phyloP scores from a whole-genome alignment of 2,329 filamentous ascomycete genomes.

The Arthrobotrys entomopaga region DNA sequence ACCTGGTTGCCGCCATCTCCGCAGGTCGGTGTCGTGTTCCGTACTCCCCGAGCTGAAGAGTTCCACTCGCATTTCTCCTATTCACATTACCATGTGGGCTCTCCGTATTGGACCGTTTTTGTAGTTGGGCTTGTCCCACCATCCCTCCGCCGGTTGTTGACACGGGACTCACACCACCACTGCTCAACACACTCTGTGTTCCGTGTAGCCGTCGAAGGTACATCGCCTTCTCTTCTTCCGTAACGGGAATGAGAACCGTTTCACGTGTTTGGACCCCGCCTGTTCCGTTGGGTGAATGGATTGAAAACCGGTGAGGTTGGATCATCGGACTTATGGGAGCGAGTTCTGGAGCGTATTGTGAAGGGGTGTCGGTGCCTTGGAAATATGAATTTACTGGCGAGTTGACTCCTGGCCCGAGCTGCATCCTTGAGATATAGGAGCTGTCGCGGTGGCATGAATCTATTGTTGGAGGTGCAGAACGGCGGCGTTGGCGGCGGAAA shows the following conservation, averaged over 20 bases:
- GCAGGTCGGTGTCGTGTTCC: constrained; percentile 32
- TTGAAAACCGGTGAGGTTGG: constrained; percentile 20
- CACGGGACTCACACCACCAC: constrained; percentile 28
- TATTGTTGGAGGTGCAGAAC: not conserved
- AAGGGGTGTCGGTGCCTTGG: constrained; percentile 14
- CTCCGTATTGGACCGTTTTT: constrained; percentile 9
- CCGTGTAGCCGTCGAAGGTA: constrained; percentile 36
- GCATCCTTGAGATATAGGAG: not conserved
- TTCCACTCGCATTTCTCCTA: constrained; percentile 14
- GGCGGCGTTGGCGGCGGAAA: constrained; percentile 23
- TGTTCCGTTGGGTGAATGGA: constrained; percentile 2
- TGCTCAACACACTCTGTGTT: constrained; percentile 26
- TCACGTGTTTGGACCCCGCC: constrained; percentile 29
- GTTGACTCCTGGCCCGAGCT: not conserved
- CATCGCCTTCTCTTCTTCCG: constrained; percentile 38
- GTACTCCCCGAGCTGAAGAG: constrained; percentile 16
- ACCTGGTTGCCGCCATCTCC: constrained; percentile 41
- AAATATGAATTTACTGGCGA: constrained; percentile 26
- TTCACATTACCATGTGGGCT: constrained; percentile 15
- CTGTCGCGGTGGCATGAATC: constrained; percentile 12
- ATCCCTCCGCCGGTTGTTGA: constrained; percentile 15
- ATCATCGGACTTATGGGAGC: constrained; percentile 33
- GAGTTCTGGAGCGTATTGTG: constrained; percentile 24
- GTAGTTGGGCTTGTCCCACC: constrained; percentile 13
- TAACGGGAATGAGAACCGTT: constrained; percentile 39